phyloP scores from a whole-genome alignment of 2,329 filamentous ascomycete genomes.

The Allantophomopsis cytisporea region DNA sequence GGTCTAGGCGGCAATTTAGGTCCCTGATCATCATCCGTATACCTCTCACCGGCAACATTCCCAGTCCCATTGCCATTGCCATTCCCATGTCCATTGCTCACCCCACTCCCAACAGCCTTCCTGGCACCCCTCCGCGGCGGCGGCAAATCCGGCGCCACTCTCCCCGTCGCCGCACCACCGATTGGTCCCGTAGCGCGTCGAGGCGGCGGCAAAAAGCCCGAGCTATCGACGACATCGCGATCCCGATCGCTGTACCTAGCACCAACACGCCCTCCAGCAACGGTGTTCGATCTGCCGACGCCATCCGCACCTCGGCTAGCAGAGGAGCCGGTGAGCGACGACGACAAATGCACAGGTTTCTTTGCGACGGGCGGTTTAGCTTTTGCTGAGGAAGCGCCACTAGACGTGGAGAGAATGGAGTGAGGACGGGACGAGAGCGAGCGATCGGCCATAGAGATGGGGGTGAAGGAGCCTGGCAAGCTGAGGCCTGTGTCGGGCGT shows the following conservation, averaged over 20 bases:
- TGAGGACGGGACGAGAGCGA: constrained; percentile 13
- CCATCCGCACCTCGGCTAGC: constrained; percentile 5
- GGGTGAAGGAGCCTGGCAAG: constrained; percentile 3
- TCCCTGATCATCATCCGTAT: constrained; percentile 6
- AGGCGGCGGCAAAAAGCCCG: constrained; percentile 11
- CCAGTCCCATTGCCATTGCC: too few species aligned
- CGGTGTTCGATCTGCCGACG: constrained; percentile 1
- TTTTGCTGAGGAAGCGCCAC: constrained; percentile 9
- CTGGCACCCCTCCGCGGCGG: constrained; percentile 9
- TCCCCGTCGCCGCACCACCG: constrained; percentile 2
- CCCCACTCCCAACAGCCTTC: constrained; percentile 2
- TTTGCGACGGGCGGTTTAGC: constrained; percentile 16
- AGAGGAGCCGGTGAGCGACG: constrained; percentile 7
- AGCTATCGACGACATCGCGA: constrained; percentile 2
- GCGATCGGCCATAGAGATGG: constrained; percentile 2
- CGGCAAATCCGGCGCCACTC: constrained; percentile 11
- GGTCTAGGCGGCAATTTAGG: constrained; percentile 14
- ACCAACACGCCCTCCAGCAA: too few species aligned
- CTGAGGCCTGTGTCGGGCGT: constrained; percentile 1
- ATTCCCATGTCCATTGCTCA: background rate
- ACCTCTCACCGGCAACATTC: too few species aligned
- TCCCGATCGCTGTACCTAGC: too few species aligned
- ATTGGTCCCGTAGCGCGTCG: constrained; percentile 6
- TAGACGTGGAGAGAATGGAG: constrained; percentile 6
- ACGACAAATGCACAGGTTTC: constrained; percentile 18